Conservation (phyloP, 73 alveolate species). For the Paramecium biaurelia region DNA sequence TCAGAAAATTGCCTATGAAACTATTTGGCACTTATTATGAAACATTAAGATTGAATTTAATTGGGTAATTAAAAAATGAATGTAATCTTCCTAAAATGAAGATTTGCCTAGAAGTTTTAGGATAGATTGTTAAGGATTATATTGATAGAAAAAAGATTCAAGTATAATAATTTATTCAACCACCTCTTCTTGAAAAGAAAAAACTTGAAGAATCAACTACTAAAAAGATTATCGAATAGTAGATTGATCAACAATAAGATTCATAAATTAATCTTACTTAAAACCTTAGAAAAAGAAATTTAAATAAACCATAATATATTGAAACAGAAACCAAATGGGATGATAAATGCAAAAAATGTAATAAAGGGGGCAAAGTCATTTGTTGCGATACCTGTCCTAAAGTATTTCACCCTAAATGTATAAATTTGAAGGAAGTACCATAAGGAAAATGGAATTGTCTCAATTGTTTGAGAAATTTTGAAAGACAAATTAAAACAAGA, state of each 20-base stretch:
- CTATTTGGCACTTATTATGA: constrained; percentile 44
- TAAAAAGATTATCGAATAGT: not conserved
- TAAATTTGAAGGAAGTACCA: constrained; percentile 49
- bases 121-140: constrained; percentile 32
- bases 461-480: not conserved
- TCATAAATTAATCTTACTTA: not conserved
- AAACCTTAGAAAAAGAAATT: not conserved
- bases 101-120: not conserved
- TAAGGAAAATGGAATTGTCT: constrained; percentile 51
- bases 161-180: not conserved
- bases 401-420: constrained; percentile 58
- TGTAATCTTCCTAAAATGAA: not conserved
- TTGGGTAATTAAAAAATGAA: not conserved
- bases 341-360: constrained; percentile 47
- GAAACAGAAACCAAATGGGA: constrained; percentile 48
- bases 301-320: not conserved
- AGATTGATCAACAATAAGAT: not conserved
- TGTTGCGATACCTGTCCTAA: constrained; percentile 62
- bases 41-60: not conserved
- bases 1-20: constrained; percentile 32
- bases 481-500: constrained; percentile 20
- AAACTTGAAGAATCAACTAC: not conserved
- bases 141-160: constrained; percentile 12
- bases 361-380: constrained; percentile 37
- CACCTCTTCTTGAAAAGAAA: not conserved